Evolutionary conservation across 306 rosid genomes (phyloP), one percentile per base, ranked within the genome.

Genomic region (Pueraria montana): DNA sequence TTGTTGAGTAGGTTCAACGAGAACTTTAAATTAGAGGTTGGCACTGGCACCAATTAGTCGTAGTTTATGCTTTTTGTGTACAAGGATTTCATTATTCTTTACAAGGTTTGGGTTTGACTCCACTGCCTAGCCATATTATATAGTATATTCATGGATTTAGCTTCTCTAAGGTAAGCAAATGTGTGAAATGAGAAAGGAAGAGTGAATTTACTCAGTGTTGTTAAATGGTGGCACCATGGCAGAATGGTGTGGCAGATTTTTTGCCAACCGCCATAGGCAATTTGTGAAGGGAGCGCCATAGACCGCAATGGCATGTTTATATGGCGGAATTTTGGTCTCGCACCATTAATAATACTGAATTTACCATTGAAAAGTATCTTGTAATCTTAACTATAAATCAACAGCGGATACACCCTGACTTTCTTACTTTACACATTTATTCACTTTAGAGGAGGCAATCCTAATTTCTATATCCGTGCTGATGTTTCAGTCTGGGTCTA

Each of bases 401-500:
- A 12, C 0, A 0, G 40, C 6, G 18, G 18, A 32, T 27, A 1
- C 21, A 63, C 4, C 42, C 69, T 30, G 27, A 20, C 62, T 55
- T 55, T 55, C 63, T 9, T 4, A 58, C 14, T 4, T 2, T 16
- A 32, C 21, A 16, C 21, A 63, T 14, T 16, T 63, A 63, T 27
- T 63, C 21, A 30, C 43, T 27, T 63, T 32, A 30, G 42, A 62
- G 69, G 21, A 26, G 40, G 18, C 12, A 63, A 63, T 27, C 20
- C 20, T 62, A 40, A 34, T 21, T 64, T 52, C 23, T 4, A 30
- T 40, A 42, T 72, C 10, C 30, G 38, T 73, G 45, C 18, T 21
- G 55, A 59, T 8, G 23, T 73, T 79, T 79, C 77, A 52, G 34
- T 42, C 53, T 72, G 49, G 46, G 50, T 78, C 18, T 26, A 26